Evolutionary conservation across 1,139 yeast species (phyloP).

Genomic region (Blastobotrys petasosporus): DNA sequence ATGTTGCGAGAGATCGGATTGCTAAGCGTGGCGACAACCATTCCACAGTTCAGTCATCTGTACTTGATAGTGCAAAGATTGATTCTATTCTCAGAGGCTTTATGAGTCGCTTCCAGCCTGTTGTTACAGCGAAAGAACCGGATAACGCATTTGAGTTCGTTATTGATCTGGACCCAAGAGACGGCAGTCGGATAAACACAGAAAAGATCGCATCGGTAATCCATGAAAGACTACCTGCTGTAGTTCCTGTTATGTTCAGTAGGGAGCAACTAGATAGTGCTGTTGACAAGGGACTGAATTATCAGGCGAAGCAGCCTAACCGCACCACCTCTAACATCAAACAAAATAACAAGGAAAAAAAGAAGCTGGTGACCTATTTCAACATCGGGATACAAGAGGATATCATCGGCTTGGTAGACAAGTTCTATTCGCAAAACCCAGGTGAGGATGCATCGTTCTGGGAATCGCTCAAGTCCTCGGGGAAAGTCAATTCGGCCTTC

Average conservation of each 20-base stretch:
- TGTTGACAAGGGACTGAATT: slow-evolving; percentile 23
- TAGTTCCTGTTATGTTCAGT: slow-evolving; percentile 42
- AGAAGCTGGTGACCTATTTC: slow-evolving; percentile 16
- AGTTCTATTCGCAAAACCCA: slow-evolving; percentile 18
- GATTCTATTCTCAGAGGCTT: slow-evolving; percentile 68
- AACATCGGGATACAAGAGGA: slow-evolving; percentile 12
- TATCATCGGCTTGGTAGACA: slow-evolving; percentile 17
- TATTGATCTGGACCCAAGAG: slow-evolving; percentile 48
- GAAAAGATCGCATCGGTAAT: slow-evolving; percentile 41
- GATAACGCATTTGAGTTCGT: slow-evolving; percentile 63
- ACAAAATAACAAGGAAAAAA: slow-evolving; percentile 2
- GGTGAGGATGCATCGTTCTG: slow-evolving; percentile 22
- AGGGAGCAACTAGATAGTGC: slow-evolving; percentile 26
- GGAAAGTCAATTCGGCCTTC: slow-evolving; percentile 43
- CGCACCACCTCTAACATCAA: slow-evolving; percentile 1
- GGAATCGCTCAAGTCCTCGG: slow-evolving; percentile 31
- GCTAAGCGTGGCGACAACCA: slow-evolving; percentile 78
- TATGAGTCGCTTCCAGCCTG: slow-evolving; percentile 59
- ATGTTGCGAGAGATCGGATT: slow-evolving; percentile 56
- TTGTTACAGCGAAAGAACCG: slow-evolving; percentile 45
- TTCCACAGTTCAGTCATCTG: slow-evolving; percentile 58
- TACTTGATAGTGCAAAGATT: slow-evolving; percentile 45
- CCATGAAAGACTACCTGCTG: slow-evolving; percentile 40
- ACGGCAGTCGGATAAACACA: slow-evolving; percentile 53
- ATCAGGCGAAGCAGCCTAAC: slow-evolving; percentile 26